A percentile compares a stretch with the other conserved stretches of the same genome.
phyloP scores from a whole-genome alignment of 768 basidiomycete genomes.

The Leccinum arenicola region DNA sequence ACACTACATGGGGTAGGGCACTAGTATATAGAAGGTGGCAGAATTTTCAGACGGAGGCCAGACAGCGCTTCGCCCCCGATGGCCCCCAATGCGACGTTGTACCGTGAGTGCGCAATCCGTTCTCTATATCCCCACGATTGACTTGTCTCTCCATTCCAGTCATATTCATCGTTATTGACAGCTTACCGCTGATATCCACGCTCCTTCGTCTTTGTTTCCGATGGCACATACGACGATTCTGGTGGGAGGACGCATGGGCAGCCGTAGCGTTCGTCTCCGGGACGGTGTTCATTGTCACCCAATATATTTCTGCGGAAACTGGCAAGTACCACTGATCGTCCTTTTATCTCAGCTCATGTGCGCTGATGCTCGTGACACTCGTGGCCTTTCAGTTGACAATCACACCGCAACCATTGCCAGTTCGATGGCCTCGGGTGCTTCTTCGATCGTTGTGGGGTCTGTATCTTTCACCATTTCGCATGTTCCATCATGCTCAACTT shows the following conservation, averaged over 20 bases:
- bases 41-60: not conserved
- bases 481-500: not conserved
- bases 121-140: not conserved
- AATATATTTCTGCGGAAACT: not conserved
- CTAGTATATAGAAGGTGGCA: not conserved
- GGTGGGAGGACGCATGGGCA: constrained; percentile 14
- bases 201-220: constrained; percentile 18
- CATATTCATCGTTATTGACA: not conserved
- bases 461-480: not conserved
- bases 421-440: not conserved
- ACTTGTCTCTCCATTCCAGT: constrained; percentile 6
- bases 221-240: constrained; percentile 6
- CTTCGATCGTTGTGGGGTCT: not conserved
- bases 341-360: not conserved
- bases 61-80: not conserved
- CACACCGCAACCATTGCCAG: not conserved
- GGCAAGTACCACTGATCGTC: not conserved
- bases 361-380: not conserved
- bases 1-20: not conserved
- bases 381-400: not conserved
- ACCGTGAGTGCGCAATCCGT: not conserved
- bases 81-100: not conserved
- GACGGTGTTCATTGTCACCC: not conserved
- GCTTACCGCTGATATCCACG: constrained; percentile 8
- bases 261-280: not conserved